Evolutionary conservation across 345 rosid genomes (phyloP).

Genomic region (Mangifera indica): DNA sequence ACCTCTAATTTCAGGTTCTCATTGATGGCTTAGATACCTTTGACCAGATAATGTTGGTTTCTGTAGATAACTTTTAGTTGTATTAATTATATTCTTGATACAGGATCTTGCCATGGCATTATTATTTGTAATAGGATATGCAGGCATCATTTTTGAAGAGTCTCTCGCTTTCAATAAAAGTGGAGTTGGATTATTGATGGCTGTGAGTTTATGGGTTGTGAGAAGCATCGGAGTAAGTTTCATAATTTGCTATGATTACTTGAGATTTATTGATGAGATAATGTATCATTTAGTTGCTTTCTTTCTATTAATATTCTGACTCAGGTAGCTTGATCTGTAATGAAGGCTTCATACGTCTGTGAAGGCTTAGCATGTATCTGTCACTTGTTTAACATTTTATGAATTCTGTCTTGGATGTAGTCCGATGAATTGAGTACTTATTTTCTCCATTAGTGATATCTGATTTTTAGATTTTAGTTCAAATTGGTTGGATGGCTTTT

Average conservation of each 20-base stretch:
- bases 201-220: constrained; percentile 91
- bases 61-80: constrained; percentile 15
- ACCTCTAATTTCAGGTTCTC: neutral
- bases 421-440: neutral
- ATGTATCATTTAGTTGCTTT: constrained; percentile 4
- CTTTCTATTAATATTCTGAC: neutral
- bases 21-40: constrained; percentile 2
- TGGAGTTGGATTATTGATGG: constrained; percentile 94
- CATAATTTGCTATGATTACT: neutral
- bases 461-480: neutral
- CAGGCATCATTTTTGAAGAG: constrained; percentile 89
- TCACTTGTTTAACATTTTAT: neutral
- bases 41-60: neutral
- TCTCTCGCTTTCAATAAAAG: constrained; percentile 94
- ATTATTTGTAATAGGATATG: constrained; percentile 81
- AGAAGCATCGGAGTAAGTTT: constrained; percentile 82
- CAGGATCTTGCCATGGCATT: constrained; percentile 98
- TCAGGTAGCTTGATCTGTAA: neutral
- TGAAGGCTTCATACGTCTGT: neutral
- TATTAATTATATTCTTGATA: constrained; percentile 24
- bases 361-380: neutral
- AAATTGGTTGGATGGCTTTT: neutral
- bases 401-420: neutral
- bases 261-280: neutral
- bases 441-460: neutral